phyloP scores from a whole-genome alignment of 345 rosid genomes.

The Garcia nutans region DNA sequence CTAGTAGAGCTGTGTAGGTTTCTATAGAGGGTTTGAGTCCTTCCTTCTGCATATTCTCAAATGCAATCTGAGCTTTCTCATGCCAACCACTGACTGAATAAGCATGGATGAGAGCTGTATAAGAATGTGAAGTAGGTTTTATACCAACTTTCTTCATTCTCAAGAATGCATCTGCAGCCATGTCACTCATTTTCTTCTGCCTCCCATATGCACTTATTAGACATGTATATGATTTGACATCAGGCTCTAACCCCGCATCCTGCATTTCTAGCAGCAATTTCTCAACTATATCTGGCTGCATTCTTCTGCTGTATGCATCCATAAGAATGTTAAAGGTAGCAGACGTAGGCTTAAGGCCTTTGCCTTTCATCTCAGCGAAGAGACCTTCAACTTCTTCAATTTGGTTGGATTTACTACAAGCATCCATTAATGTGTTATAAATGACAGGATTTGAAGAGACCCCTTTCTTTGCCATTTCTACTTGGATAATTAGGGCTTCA shows the following conservation, averaged over 20 bases:
- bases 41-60: conserved; percentile 63
- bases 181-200: conserved; percentile 68
- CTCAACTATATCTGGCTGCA: conserved; percentile 82
- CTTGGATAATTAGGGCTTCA: conserved; percentile 73
- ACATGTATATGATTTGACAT: conserved; percentile 68
- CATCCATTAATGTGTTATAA: conserved; percentile 80
- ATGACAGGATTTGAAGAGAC: conserved; percentile 55
- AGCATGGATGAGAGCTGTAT: conserved; percentile 84
- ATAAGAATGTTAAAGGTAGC: conserved; percentile 69
- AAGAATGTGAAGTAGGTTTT: conserved; percentile 74
- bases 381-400: conserved; percentile 88
- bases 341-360: conserved; percentile 58
- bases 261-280: conserved; percentile 68
- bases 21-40: conserved; percentile 74
- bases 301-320: conserved; percentile 85
- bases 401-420: conserved; percentile 63
- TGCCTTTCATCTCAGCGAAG: conserved; percentile 64
- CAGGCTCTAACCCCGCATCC: conserved; percentile 56
- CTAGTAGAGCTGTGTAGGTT: conserved; percentile 79
- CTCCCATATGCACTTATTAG: conserved; percentile 80
- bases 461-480: conserved; percentile 90
- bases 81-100: conserved; percentile 82
- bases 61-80: conserved; percentile 64
- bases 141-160: conserved; percentile 73
- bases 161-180: conserved; percentile 78